Evolutionary conservation across 2,329 filamentous ascomycete species (phyloP).

Genomic region (Trichoderma atroviride): DNA sequence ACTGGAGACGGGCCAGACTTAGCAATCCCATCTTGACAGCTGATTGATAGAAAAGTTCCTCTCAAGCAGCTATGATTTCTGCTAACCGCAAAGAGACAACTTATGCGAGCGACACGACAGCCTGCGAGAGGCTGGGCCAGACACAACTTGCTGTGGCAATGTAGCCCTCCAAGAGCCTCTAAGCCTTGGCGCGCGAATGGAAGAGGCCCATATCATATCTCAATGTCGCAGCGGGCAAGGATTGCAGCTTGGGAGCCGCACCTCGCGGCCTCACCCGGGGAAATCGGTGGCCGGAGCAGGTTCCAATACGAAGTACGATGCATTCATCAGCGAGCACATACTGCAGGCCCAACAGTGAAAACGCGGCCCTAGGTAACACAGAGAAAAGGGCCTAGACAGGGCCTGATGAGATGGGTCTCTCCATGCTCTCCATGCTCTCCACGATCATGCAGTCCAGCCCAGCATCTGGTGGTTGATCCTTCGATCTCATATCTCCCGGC

Average conservation of each 20-base stretch:
- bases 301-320: slow-evolving; percentile 1
- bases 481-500: slow-evolving; percentile 8
- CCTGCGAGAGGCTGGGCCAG: slow-evolving; percentile 3
- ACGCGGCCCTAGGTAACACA: background rate
- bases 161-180: slow-evolving; percentile 9
- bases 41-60: slow-evolving; percentile 21
- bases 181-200: slow-evolving; percentile 3
- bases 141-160: slow-evolving; percentile 7
- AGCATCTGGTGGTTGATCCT: slow-evolving; percentile 6
- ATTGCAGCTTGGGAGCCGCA: slow-evolving; percentile 5
- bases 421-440: slow-evolving; percentile 9
- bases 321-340: background rate
- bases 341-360: no score
- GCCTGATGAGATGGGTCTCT: background rate
- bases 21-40: background rate
- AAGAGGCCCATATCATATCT: background rate
- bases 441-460: background rate
- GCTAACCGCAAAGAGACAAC: slow-evolving; percentile 8
- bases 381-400: background rate
- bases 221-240: slow-evolving; percentile 4
- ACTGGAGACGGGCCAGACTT: background rate
- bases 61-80: background rate
- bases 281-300: slow-evolving; percentile 2
- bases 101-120: slow-evolving; percentile 4
- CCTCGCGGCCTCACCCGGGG: background rate